These are phyloP conservation scores for Hypocreales sp. DNA, from an alignment of 2,329 filamentous ascomycete species.

Conservation along the genomic window DNA sequence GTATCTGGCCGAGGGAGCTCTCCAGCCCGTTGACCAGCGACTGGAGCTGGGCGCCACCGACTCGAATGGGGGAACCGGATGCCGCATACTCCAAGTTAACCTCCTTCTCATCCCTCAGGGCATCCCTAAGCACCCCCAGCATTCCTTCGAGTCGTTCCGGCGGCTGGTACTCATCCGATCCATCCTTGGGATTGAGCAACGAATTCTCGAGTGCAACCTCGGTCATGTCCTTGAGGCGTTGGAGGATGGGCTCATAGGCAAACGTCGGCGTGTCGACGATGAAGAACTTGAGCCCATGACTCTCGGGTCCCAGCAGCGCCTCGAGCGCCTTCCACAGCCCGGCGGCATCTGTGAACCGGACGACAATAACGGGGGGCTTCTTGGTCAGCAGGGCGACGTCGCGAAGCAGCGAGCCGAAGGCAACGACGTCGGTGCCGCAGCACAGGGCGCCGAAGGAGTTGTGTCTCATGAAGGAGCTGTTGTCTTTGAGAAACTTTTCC, in stretches of 20 bases:
- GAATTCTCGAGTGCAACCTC: slow-evolving; percentile 40
- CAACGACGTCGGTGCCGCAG: slow-evolving; percentile 32
- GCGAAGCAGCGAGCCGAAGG: slow-evolving; percentile 43
- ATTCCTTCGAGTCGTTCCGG: slow-evolving; percentile 3
- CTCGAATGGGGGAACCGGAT: too few species aligned
- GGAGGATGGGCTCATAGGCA: slow-evolving; percentile 51
- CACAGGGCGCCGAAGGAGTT: slow-evolving; percentile 46
- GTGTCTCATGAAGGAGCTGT: slow-evolving; percentile 38
- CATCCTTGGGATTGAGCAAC: slow-evolving; percentile 22
- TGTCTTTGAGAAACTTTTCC: slow-evolving; percentile 28
- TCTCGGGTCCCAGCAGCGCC: slow-evolving; percentile 17
- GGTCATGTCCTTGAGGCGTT: slow-evolving; percentile 37
- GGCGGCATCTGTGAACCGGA: slow-evolving; percentile 32
- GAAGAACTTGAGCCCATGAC: slow-evolving; percentile 26
- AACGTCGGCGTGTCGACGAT: slow-evolving; percentile 51
- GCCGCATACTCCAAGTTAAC: too few species aligned
- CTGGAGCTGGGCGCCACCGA: slow-evolving; percentile 29
- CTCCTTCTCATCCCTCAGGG: background rate
- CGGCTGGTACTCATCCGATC: slow-evolving; percentile 3
- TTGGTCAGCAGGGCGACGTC: slow-evolving; percentile 27
- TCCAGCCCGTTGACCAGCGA: slow-evolving; percentile 40
- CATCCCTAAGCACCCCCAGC: background rate
- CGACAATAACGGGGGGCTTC: slow-evolving; percentile 27
- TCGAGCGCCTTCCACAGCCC: slow-evolving; percentile 30
- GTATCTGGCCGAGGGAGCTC: slow-evolving; percentile 43